Evolutionary conservation across 805 yeast species (phyloP).

Genomic region (Clavispora asparagi): DNA sequence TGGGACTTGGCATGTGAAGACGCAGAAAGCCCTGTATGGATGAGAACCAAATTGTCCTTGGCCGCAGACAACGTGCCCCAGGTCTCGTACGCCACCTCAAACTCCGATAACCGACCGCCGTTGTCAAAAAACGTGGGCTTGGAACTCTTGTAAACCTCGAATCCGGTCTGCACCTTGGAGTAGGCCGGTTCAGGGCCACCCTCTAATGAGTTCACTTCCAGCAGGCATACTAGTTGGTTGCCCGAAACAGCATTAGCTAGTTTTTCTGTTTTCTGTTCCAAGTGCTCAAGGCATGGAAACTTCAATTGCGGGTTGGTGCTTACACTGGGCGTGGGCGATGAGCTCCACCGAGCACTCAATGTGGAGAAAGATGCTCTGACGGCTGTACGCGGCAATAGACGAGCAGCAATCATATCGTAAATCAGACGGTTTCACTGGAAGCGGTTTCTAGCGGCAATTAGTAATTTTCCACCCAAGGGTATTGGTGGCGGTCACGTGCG

Average conservation of each 20-base stretch:
- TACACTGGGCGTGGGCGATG: background rate
- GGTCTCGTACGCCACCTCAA: constrained; percentile 83
- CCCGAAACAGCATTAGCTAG: constrained; percentile 17
- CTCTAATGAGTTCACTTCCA: constrained; percentile 37
- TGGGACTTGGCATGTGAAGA: constrained; percentile 92
- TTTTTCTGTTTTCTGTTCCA: constrained; percentile 50
- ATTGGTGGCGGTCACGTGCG: constrained; percentile 6
- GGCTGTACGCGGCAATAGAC: background rate
- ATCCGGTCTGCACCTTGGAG: constrained; percentile 63
- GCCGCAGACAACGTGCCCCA: constrained; percentile 74
- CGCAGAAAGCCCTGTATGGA: constrained; percentile 91
- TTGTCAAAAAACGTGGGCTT: constrained; percentile 70
- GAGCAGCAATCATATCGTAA: background rate
- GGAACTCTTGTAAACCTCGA: constrained; percentile 47
- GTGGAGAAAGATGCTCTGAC: background rate
- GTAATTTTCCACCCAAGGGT: background rate
- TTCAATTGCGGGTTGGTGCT: constrained; percentile 53
- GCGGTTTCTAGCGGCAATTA: background rate
- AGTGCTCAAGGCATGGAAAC: constrained; percentile 81
- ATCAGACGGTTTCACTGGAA: background rate
- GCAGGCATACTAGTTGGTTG: background rate
- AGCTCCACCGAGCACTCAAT: background rate
- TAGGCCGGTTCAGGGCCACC: constrained; percentile 86
- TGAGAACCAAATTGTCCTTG: constrained; percentile 65
- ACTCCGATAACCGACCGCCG: constrained; percentile 73